Conservation (phyloP, 352 stramenopile species). For the Lagenidium giganteum region DNA sequence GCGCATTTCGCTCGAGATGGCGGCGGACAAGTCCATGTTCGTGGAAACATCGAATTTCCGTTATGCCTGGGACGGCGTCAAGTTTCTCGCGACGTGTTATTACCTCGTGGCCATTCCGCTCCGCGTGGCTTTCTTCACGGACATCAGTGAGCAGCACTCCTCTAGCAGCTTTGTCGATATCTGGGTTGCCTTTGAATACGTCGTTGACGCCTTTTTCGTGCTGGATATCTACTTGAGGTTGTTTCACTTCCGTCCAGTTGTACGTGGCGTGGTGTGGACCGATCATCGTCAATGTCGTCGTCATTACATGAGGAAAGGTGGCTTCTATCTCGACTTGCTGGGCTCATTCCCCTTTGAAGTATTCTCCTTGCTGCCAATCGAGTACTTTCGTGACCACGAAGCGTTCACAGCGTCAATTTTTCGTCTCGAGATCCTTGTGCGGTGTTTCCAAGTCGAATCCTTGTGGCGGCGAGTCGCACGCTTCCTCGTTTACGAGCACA, state of each 20-base stretch:
- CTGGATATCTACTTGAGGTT: constrained; percentile 21
- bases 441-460: constrained; percentile 23
- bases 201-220: constrained; percentile 22
- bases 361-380: constrained; percentile 14
- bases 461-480: constrained; percentile 21
- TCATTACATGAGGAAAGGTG: constrained; percentile 17
- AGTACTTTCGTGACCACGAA: constrained; percentile 2
- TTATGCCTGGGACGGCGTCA: constrained; percentile 22
- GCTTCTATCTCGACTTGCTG: constrained; percentile 18
- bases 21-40: too few relatives aligned
- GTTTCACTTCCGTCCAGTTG: constrained; percentile 14
- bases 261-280: constrained; percentile 12
- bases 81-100: constrained; percentile 22
- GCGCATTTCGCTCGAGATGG: too few relatives aligned
- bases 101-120: constrained; percentile 21
- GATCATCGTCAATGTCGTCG: constrained; percentile 3
- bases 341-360: constrained; percentile 22
- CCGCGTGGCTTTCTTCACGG: constrained; percentile 23
- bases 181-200: constrained; percentile 23
- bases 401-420: constrained; percentile 10
- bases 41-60: constrained; percentile 16
- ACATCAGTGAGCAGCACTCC: constrained; percentile 8
- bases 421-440: constrained; percentile 19
- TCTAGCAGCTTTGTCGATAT: constrained; percentile 4
- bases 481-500: constrained; percentile 16